A percentile compares a stretch with the other conserved stretches of the same genome.
phyloP scores from a whole-genome alignment of 164 flowering plant species.

The Taxillus chinensis region DNA sequence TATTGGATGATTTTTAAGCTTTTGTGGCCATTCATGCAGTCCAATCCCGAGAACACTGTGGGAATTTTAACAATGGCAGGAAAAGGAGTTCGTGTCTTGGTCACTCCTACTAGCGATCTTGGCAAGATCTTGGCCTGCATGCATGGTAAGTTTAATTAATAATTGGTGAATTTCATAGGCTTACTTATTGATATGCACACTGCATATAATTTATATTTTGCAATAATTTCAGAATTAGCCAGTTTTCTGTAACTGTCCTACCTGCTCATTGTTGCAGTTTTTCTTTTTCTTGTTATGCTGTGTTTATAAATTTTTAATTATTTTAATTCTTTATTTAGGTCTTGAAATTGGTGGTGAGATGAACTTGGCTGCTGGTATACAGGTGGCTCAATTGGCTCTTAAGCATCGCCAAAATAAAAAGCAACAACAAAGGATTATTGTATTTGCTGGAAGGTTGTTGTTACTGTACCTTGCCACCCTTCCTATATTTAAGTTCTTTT shows the following conservation, averaged over 20 bases:
- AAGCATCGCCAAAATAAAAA: conserved; percentile 95
- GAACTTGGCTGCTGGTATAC: conserved; percentile 87
- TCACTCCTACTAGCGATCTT: conserved; percentile 86
- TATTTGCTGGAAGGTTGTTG: conserved; percentile 90
- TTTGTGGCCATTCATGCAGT: conserved; percentile 30
- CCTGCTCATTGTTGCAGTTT: too few species aligned
- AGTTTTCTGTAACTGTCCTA: too few species aligned
- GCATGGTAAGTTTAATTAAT: conserved; percentile 54
- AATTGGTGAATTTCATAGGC: background rate
- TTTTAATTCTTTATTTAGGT: conserved; percentile 26
- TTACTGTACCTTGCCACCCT: conserved; percentile 1
- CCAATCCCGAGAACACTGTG: conserved; percentile 95
- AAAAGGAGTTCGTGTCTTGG: conserved; percentile 90
- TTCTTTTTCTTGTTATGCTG: too few species aligned
- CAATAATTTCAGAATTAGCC: too few species aligned
- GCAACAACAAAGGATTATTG: conserved; percentile 91
- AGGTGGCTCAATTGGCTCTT: conserved; percentile 89
- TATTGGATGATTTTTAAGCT: too few species aligned
- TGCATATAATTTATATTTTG: too few species aligned
- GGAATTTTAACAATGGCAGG: conserved; percentile 95
- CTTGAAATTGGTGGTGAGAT: conserved; percentile 86
- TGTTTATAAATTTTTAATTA: background rate
- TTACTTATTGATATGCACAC: too few species aligned
- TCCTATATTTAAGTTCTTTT: background rate
- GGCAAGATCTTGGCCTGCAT: conserved; percentile 88